phyloP scores from a whole-genome alignment of 495 filamentous ascomycete genomes.

The Penicillium coprophilum region DNA sequence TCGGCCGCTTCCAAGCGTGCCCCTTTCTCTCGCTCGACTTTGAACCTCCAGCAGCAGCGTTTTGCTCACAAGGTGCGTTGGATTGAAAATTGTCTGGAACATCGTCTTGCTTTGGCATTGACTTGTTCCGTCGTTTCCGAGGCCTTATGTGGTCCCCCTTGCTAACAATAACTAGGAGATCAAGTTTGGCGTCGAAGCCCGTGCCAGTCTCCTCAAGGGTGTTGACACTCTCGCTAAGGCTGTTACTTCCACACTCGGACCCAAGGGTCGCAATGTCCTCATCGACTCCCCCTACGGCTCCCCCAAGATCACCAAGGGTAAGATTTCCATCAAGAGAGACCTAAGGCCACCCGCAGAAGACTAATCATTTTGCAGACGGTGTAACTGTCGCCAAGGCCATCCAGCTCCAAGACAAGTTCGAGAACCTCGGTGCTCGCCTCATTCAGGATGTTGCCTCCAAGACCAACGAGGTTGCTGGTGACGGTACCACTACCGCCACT shows the following conservation, averaged over 20 bases:
- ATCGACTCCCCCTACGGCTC: slow-evolving; percentile 98
- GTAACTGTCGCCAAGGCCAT: slow-evolving; percentile 93
- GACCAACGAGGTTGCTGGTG: slow-evolving; percentile 98
- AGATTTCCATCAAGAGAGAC: slow-evolving; percentile 14
- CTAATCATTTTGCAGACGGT: slow-evolving; percentile 57
- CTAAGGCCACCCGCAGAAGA: background rate
- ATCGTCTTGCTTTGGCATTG: background rate
- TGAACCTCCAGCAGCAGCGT: slow-evolving; percentile 77
- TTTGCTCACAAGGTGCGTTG: slow-evolving; percentile 88
- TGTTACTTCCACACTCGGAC: slow-evolving; percentile 92
- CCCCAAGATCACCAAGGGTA: slow-evolving; percentile 99
- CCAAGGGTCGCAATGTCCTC: slow-evolving; percentile 96
- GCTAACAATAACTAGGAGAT: slow-evolving; percentile 67
- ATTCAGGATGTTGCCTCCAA: slow-evolving; percentile 98
- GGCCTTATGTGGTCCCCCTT: slow-evolving; percentile 11
- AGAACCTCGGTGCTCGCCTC: slow-evolving; percentile 95
- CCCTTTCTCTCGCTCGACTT: slow-evolving; percentile 48
- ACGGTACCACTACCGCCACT: slow-evolving; percentile 96
- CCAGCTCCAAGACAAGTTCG: slow-evolving; percentile 95
- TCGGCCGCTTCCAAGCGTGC: slow-evolving; percentile 62
- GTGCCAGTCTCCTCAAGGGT: slow-evolving; percentile 84
- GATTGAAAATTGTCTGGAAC: slow-evolving; percentile 3
- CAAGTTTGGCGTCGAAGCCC: slow-evolving; percentile 95
- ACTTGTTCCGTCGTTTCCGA: slow-evolving; percentile 24
- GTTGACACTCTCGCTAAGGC: slow-evolving; percentile 96